Conservation (phyloP, 2,329 filamentous ascomycete species). For the Pseudogymnoascus sp. region DNA sequence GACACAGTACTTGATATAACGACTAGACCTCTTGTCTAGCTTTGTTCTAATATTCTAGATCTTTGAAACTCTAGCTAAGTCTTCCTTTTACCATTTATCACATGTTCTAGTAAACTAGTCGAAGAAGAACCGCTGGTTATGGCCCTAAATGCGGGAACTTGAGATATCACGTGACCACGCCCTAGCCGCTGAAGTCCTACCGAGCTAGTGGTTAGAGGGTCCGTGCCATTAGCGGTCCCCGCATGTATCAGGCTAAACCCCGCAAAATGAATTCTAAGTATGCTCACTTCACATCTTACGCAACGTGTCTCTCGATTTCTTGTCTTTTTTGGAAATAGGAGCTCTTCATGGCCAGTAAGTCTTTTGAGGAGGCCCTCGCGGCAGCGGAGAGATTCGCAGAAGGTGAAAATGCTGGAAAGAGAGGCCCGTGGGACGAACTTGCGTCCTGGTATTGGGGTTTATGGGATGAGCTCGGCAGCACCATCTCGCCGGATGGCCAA, state of each 20-base stretch:
- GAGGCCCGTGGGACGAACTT: slow-evolving; percentile 12
- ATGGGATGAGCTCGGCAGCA: slow-evolving; percentile 9
- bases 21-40: background rate
- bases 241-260: background rate
- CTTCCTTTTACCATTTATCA: background rate
- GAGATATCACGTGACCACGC: background rate
- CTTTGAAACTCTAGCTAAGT: background rate
- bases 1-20: background rate
- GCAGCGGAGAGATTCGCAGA: background rate
- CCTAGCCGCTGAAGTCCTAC: background rate
- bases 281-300: background rate
- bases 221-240: background rate
- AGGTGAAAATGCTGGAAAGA: background rate
- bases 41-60: background rate
- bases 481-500: background rate
- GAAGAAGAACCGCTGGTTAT: background rate
- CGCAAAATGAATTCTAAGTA: background rate
- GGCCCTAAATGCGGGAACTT: background rate
- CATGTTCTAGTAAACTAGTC: background rate
- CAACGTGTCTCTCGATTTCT: background rate
- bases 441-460: slow-evolving; percentile 14
- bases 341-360: background rate
- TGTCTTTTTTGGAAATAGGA: background rate
- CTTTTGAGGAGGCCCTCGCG: background rate
- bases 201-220: background rate